Base-by-base conservation (phyloP, 2,329 filamentous ascomycete genomes). In the Nemania abortiva region DNA sequence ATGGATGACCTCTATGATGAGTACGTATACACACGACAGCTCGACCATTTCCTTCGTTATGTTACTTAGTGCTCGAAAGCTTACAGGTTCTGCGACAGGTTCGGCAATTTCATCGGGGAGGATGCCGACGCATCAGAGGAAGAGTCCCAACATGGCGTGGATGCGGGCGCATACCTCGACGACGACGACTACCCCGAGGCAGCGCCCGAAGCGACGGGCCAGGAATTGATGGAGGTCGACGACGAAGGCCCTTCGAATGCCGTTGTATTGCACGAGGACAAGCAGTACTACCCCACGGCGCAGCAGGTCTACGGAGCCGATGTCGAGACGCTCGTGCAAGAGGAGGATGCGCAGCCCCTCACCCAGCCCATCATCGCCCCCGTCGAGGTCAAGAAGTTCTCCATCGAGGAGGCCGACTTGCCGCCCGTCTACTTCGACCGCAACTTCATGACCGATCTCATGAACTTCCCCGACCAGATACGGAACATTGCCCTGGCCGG, bases 1-100 rank as follows among this genome's bases (percentile, higher is more conserved):
- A 96, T 97, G 94, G 95, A 98, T 85, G 95, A 98, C 82, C 90
- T 98, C 76, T 98, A 98, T 81, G 95, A 98, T 84, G 95, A 98
- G 93, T 97, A 84, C 72, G 84, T 73, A 29, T 11, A 68, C 15
- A 10, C 0, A 24, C 3, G 2, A 24, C 31, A 6, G 34, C 34
- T 10, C 11, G 20, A n/a, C 53, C 15, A 13, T 49, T 54, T 57
- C 7, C 39, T 34, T 24, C n/a, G 7, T 27, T 29, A 22, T 27
- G 9, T 50, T 58, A n/a, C 54, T 24, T 13, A 1, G 24, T 13
- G 34, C 47, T 6, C 27, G 2, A 53, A 22, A 42, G 24, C 31
- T 70, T 6, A 61, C 74, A 67, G 77, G 71, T 37, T 65, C 53
- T 58, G 59, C 47, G 39, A 52, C 74, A 97, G 94, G 86, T 98